These are phyloP conservation scores for Letharia lupina DNA, from an alignment of 495 filamentous ascomycete genomes.

Conservation along the genomic window DNA sequence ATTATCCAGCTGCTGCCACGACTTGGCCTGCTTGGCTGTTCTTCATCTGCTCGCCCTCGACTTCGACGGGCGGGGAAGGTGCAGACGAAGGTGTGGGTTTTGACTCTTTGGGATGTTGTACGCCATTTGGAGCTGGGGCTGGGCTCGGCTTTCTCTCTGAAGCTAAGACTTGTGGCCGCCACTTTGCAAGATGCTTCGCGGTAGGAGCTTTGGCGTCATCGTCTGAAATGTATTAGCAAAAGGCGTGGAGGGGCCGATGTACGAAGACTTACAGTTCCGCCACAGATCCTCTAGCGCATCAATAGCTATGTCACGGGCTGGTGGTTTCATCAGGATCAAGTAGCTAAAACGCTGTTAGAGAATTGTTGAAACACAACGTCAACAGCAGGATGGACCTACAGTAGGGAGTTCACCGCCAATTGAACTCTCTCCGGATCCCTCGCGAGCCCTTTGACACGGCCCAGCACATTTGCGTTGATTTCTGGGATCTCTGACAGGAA, in stretches of 20 bases:
- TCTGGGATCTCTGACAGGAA: constrained; percentile 89
- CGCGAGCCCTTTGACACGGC: constrained; percentile 70
- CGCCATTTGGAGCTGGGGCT: constrained; percentile 2
- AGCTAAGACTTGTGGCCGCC: constrained; percentile 40
- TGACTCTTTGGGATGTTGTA: constrained; percentile 1
- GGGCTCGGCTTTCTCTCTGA: constrained; percentile 8
- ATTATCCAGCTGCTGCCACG: constrained; percentile 23
- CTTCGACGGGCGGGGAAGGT: constrained; percentile 1
- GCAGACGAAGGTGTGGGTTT: constrained; percentile 9
- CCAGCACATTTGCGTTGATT: constrained; percentile 58
- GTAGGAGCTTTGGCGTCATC: constrained; percentile 38
- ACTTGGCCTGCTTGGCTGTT: constrained; percentile 13
- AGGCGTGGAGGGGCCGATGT: neutral
- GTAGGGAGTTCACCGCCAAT: constrained; percentile 51
- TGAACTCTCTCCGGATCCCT: constrained; percentile 74
- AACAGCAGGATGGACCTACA: constrained; percentile 37
- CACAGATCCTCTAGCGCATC: constrained; percentile 82
- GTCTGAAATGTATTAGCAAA: constrained; percentile 29
- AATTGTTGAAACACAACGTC: constrained; percentile 23
- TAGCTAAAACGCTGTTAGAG: constrained; percentile 50
- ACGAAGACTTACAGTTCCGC: constrained; percentile 54
- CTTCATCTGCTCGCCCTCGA: constrained; percentile 15
- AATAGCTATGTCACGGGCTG: constrained; percentile 69
- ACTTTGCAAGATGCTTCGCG: constrained; percentile 41
- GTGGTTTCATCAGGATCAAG: constrained; percentile 76